Conservation (phyloP, 1,284 basidiomycete genomes). For the Cystobasidium slooffiae region DNA sequence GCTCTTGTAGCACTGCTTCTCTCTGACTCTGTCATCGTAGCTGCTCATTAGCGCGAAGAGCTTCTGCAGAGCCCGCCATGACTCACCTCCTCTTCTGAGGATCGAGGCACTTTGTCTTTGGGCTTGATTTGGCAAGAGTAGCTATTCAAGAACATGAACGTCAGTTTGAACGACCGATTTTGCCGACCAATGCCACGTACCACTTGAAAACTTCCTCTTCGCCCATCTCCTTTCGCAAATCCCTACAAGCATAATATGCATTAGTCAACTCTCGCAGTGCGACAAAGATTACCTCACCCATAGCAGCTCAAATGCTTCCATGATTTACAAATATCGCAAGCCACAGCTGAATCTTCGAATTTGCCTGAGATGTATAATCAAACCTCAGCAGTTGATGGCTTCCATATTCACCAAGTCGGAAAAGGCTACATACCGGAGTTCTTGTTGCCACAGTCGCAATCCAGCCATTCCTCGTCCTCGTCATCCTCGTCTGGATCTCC, state of each 20-base stretch:
- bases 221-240: too few species aligned
- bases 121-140: too few species aligned
- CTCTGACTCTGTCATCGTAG: neutral
- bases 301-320: slow-evolving; percentile 36
- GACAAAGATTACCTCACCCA: neutral
- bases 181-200: too few species aligned
- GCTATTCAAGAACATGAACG: too few species aligned
- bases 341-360: neutral
- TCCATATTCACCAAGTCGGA: neutral
- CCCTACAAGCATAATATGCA: too few species aligned
- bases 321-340: slow-evolving; percentile 29
- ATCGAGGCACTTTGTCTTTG: too few species aligned
- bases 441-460: slow-evolving; percentile 18
- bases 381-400: neutral
- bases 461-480: neutral
- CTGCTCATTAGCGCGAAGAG: too few species aligned
- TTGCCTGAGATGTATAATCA: neutral
- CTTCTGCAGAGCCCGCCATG: too few species aligned
- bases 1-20: neutral
- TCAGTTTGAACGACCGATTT: too few species aligned
- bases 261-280: too few species aligned
- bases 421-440: neutral
- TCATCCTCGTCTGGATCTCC: neutral
- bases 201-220: too few species aligned
- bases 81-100: too few species aligned